These are phyloP conservation scores for Panus rudis DNA, from an alignment of 768 basidiomycete species.

Conservation along the genomic window DNA sequence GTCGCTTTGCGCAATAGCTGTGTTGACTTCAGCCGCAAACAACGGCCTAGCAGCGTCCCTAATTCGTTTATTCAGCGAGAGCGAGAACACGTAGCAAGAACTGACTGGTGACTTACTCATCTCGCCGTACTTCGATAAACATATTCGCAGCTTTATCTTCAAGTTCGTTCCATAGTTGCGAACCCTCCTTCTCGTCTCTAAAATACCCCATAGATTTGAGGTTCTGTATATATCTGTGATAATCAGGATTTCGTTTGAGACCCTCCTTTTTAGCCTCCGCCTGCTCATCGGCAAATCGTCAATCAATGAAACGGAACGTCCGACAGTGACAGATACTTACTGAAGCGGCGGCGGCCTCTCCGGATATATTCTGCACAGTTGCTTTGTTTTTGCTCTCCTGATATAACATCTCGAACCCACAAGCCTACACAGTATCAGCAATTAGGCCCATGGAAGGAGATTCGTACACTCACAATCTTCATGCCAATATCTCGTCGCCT, in stretches of 20 bases:
- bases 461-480: constrained; percentile 64
- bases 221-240: constrained; percentile 61
- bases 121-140: constrained; percentile 55
- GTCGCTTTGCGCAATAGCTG: constrained; percentile 44
- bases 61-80: constrained; percentile 1
- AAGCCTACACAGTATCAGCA: constrained; percentile 46
- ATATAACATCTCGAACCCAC: constrained; percentile 96
- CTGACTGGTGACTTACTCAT: constrained; percentile 57
- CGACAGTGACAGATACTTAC: constrained; percentile 29
- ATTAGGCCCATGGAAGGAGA: background rate
- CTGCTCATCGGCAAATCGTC: constrained; percentile 32
- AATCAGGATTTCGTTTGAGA: constrained; percentile 60
- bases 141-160: constrained; percentile 64
- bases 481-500: constrained; percentile 83
- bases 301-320: background rate
- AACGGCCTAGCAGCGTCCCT: constrained; percentile 62
- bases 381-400: constrained; percentile 68
- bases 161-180: constrained; percentile 62
- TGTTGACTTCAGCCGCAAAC: constrained; percentile 68
- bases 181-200: constrained; percentile 68
- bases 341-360: constrained; percentile 36
- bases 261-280: constrained; percentile 60
- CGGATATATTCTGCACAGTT: constrained; percentile 28
- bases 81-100: background rate
- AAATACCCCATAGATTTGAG: constrained; percentile 70